phyloP scores from a whole-genome alignment of 495 filamentous ascomycete species.

The Neurospora terricola region DNA sequence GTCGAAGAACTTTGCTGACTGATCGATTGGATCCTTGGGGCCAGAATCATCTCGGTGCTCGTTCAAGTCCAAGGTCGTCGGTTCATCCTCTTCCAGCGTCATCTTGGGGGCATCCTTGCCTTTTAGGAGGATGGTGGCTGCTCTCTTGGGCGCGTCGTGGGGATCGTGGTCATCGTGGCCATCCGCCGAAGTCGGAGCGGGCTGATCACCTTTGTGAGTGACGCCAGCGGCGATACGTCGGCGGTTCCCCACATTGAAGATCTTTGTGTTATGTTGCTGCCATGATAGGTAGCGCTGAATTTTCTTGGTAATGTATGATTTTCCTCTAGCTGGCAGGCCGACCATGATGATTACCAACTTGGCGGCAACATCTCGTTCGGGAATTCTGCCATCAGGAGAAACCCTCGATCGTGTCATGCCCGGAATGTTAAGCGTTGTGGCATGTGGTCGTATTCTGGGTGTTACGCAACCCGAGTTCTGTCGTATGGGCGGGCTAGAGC shows the following conservation, averaged over 20 bases:
- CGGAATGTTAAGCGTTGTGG: slow-evolving; percentile 78
- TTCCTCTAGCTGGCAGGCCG: slow-evolving; percentile 85
- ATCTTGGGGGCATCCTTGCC: slow-evolving; percentile 29
- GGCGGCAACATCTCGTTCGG: slow-evolving; percentile 82
- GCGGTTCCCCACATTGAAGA: slow-evolving; percentile 95
- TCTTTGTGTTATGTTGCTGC: slow-evolving; percentile 88
- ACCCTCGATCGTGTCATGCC: slow-evolving; percentile 85
- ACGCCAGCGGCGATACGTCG: slow-evolving; percentile 66
- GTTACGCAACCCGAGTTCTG: slow-evolving; percentile 53
- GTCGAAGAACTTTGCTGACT: slow-evolving; percentile 91
- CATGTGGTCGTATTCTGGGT: slow-evolving; percentile 56
- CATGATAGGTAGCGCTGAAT: slow-evolving; percentile 89
- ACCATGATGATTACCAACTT: slow-evolving; percentile 99
- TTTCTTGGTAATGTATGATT: slow-evolving; percentile 98
- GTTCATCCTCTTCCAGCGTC: slow-evolving; percentile 17
- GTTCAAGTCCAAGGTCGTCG: slow-evolving; percentile 26
- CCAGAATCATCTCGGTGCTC: not conserved
- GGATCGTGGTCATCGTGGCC: slow-evolving; percentile 19
- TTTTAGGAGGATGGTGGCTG: slow-evolving; percentile 40
- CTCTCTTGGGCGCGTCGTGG: slow-evolving; percentile 30
- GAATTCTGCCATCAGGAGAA: slow-evolving; percentile 88
- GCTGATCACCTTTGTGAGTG: slow-evolving; percentile 16
- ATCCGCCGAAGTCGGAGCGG: slow-evolving; percentile 13
- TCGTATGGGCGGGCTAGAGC: slow-evolving; percentile 39
- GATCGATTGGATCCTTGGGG: slow-evolving; percentile 54